phyloP scores from a whole-genome alignment of 2,329 filamentous ascomycete genomes.

The Macrophomina phaseolina region DNA sequence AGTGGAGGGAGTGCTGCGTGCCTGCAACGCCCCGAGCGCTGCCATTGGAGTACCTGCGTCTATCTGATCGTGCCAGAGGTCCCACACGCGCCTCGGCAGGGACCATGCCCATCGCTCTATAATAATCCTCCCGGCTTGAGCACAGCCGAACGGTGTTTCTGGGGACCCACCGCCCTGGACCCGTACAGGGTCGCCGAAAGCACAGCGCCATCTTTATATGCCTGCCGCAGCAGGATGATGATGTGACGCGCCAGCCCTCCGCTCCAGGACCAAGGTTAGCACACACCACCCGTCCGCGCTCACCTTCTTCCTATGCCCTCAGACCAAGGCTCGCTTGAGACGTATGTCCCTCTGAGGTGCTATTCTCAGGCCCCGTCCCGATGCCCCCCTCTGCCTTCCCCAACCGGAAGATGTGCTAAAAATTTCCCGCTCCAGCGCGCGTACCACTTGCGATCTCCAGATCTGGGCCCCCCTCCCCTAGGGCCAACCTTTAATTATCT shows the following conservation, averaged over 20 bases:
- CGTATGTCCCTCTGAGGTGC: slow-evolving; percentile 5
- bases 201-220: slow-evolving; percentile 26
- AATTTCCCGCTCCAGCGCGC: slow-evolving; percentile 21
- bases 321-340: slow-evolving; percentile 21
- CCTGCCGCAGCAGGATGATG: slow-evolving; percentile 27
- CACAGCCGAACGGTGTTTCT: slow-evolving; percentile 27
- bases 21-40: slow-evolving; percentile 11
- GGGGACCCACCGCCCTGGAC: slow-evolving; percentile 24
- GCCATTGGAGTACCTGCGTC: slow-evolving; percentile 28
- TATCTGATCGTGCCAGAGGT: slow-evolving; percentile 12
- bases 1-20: background rate
- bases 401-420: slow-evolving; percentile 20
- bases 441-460: slow-evolving; percentile 24
- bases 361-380: slow-evolving; percentile 22
- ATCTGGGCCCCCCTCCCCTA: slow-evolving; percentile 17
- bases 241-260: slow-evolving; percentile 26
- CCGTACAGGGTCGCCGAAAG: slow-evolving; percentile 19
- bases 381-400: slow-evolving; percentile 21
- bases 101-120: slow-evolving; percentile 23
- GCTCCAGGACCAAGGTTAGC: slow-evolving; percentile 24
- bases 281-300: slow-evolving; percentile 18
- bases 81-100: slow-evolving; percentile 15
- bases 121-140: slow-evolving; percentile 26
- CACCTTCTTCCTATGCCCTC: slow-evolving; percentile 18
- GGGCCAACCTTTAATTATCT: slow-evolving; percentile 26